Evolutionary conservation across 805 yeast genomes (phyloP).

Genomic region (Yamadazyma phyllophila): DNA sequence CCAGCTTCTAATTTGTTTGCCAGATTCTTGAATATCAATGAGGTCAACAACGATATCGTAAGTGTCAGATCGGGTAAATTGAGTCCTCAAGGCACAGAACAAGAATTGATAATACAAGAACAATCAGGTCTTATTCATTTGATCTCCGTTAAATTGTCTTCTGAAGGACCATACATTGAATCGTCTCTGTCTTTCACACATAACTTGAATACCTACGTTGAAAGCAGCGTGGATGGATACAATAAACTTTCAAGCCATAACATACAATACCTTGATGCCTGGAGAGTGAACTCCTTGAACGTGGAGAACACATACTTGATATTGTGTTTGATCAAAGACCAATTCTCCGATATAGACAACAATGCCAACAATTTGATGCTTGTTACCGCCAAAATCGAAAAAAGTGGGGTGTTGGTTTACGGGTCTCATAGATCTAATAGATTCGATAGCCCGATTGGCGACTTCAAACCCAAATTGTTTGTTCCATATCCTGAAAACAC

Average conservation of each 20-base stretch:
- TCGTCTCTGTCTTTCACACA: slow-evolving; percentile 29
- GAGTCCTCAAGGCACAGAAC: slow-evolving; percentile 47
- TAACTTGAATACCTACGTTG: slow-evolving; percentile 26
- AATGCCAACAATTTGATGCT: slow-evolving; percentile 40
- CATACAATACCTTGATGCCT: slow-evolving; percentile 62
- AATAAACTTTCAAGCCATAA: slow-evolving; percentile 45
- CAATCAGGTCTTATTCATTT: slow-evolving; percentile 41
- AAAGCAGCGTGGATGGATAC: slow-evolving; percentile 39
- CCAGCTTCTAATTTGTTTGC: slow-evolving; percentile 12
- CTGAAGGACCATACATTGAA: slow-evolving; percentile 27
- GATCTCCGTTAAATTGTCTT: slow-evolving; percentile 25
- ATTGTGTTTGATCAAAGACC: slow-evolving; percentile 22
- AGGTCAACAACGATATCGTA: slow-evolving; percentile 48
- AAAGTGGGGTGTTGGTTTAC: slow-evolving; percentile 50
- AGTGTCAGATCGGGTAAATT: slow-evolving; percentile 56
- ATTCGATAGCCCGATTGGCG: slow-evolving; percentile 14
- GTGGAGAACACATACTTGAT: slow-evolving; percentile 41
- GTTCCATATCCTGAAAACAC: slow-evolving; percentile 59
- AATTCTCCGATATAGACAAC: slow-evolving; percentile 7
- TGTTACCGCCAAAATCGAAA: slow-evolving; percentile 51
- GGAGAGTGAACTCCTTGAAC: slow-evolving; percentile 34
- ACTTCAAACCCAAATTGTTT: slow-evolving; percentile 44
- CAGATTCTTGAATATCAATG: slow-evolving; percentile 11
- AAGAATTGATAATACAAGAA: slow-evolving; percentile 43
- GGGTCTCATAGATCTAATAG: slow-evolving; percentile 68